Evolutionary conservation across 345 rosid genomes (phyloP).

Genomic region (Arabidopsis arenosa): DNA sequence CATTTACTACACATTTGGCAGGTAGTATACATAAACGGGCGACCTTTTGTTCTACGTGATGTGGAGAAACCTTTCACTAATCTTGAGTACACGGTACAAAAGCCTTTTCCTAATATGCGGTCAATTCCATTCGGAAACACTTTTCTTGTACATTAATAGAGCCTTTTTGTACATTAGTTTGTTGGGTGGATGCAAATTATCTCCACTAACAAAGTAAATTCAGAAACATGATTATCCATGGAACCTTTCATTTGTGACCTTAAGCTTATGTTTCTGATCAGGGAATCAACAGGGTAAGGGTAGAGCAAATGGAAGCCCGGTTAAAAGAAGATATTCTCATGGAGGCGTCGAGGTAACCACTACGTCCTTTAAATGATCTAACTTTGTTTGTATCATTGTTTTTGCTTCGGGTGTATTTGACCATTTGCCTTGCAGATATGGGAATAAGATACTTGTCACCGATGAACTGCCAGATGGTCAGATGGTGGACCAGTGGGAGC

Average conservation of each 20-base stretch:
- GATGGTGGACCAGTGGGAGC: conserved; percentile 99
- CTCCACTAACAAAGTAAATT: background rate
- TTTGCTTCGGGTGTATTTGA: conserved; percentile 26
- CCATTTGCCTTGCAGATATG: conserved; percentile 70
- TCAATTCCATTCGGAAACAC: background rate
- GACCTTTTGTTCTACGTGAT: conserved; percentile 97
- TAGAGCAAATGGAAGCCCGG: conserved; percentile 96
- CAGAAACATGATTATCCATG: background rate
- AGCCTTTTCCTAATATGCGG: background rate
- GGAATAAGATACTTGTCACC: conserved; percentile 96
- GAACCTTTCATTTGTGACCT: conserved; percentile 31
- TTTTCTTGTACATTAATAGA: background rate
- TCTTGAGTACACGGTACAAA: conserved; percentile 90
- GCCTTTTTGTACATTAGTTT: conserved; percentile 17
- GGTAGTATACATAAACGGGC: conserved; percentile 92
- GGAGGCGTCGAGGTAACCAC: conserved; percentile 83
- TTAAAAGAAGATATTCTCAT: conserved; percentile 85
- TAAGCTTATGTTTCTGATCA: conserved; percentile 40
- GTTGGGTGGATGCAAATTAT: background rate
- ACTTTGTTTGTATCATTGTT: conserved; percentile 26
- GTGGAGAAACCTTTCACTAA: conserved; percentile 95
- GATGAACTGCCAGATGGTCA: conserved; percentile 99
- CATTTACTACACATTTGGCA: conserved; percentile 46
- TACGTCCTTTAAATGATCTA: conserved; percentile 26
- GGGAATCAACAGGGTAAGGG: conserved; percentile 93